Conservation (phyloP, 495 filamentous ascomycete genomes). For the Stereocaulon alpinum region DNA sequence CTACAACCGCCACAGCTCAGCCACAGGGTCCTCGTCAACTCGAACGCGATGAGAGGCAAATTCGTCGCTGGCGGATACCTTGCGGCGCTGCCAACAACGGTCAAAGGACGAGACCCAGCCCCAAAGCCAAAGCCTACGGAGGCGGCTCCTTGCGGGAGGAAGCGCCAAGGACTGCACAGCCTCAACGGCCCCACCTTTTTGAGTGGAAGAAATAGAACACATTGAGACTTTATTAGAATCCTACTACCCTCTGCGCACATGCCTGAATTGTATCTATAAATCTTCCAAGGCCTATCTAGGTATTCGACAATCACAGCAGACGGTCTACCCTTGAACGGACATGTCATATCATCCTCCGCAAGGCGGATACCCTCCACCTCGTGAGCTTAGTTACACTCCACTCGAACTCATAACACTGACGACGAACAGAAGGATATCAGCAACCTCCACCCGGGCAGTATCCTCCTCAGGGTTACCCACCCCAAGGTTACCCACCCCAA, state of each 20-base stretch:
- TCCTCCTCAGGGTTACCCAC: conserved; percentile 14
- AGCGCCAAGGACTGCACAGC: conserved; percentile 4
- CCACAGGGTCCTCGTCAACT: not conserved
- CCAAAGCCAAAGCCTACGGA: no score
- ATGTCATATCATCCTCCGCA: conserved; percentile 11
- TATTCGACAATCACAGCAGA: not conserved
- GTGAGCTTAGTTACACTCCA: not conserved
- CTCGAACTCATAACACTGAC: not conserved
- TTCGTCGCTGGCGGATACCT: no score
- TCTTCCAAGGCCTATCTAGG: not conserved
- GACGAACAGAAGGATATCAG: conserved; percentile 15
- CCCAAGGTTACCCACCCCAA: conserved; percentile 18
- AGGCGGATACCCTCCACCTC: conserved; percentile 12
- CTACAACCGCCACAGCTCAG: not conserved
- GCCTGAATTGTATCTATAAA: not conserved
- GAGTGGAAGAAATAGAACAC: not conserved
- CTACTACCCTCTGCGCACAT: not conserved
- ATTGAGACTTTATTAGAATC: not conserved
- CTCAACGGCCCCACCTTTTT: not conserved
- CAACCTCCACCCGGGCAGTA: conserved; percentile 20
- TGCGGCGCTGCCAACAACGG: no score
- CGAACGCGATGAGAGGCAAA: no score
- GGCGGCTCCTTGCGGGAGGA: no score
- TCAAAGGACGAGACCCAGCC: no score
- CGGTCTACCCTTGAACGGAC: not conserved